Base-by-base conservation (phyloP, 2,329 filamentous ascomycete genomes). In the Aspergillus sclerotialis region DNA sequence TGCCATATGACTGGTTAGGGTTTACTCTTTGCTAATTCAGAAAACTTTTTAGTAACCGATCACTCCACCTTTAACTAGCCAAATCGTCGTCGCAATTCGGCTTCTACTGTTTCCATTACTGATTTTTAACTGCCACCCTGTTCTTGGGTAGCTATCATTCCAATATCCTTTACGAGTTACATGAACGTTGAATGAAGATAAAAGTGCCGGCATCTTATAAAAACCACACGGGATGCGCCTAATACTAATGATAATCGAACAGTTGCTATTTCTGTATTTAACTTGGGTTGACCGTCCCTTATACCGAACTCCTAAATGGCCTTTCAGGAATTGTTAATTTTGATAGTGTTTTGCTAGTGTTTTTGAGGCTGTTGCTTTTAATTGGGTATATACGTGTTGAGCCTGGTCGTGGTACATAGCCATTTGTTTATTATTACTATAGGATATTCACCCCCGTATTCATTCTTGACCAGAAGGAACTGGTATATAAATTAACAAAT, bases 201-300 rank as follows among this genome's bases (percentile, higher is more conserved):
- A 39, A 38, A 46, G 42, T 40, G 43, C 38, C 35, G 45, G 37
- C 37, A 41, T 30, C 37, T 32, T 37, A 39, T 23, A 39, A 37
- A 32, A 33, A 39, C 36, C 40, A 36, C 35, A 36, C 39, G 44
- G 45, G 40, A 45, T 50, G 48, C 45, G 45, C 48, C 44, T 57
- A 58, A 56, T 56, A 39, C 47, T 59, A 58, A 58, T 60, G 48
- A 40, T 57, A 57, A 58, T 56, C 40, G 35, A 38, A 43, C 44
- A 40, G 37, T 29, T 39, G 32, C 35, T 39, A 25, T 34, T 35
- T 36, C 32, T 32, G 15, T 31, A 19, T n/a, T 11, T 24, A 13
- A 14, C 21, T 11, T 11, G 28, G 25, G 35, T 33, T 30, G n/a
- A n/a, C n/a, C n/a, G n/a, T n/a, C n/a, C n/a, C n/a, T n/a, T n/a